A percentile compares a stretch with the other conserved stretches of the same genome.
Evolutionary conservation across 306 rosid species (phyloP).

Genomic region (Canavalia gladiata): DNA sequence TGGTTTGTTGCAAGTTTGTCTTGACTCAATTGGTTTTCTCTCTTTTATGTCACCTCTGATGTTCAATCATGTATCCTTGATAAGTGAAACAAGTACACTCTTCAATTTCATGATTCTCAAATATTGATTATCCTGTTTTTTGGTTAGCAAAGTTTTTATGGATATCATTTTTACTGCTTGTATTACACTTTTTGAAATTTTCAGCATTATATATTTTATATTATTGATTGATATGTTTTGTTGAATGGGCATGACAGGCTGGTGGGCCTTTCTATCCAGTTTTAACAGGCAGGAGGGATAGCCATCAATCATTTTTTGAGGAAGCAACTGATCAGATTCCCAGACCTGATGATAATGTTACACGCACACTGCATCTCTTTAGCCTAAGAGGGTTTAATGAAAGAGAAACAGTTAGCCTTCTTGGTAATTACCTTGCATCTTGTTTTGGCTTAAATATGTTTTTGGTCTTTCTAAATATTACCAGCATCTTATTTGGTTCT

Average conservation of each 20-base stretch:
- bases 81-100: not conserved
- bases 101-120: not conserved
- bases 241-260: conserved; percentile 57
- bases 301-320: conserved; percentile 59
- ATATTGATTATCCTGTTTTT: conserved; percentile 17
- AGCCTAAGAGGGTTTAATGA: conserved; percentile 72
- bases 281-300: conserved; percentile 80
- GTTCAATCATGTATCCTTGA: conserved; percentile 21
- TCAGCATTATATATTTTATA: not conserved
- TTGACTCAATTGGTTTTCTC: not conserved
- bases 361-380: conserved; percentile 70
- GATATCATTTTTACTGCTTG: conserved; percentile 4
- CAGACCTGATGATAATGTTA: conserved; percentile 68
- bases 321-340: conserved; percentile 77
- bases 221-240: conserved; percentile 19
- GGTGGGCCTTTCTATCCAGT: conserved; percentile 92
- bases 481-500: not conserved
- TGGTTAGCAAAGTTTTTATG: conserved; percentile 11
- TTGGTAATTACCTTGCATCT: conserved; percentile 53
- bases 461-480: not conserved
- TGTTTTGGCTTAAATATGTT: not conserved
- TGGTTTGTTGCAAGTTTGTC: not conserved
- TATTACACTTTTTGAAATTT: not conserved
- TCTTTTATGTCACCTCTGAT: not conserved
- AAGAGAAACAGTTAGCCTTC: conserved; percentile 91